Conservation (phyloP, 345 rosid genomes). For the Sonneratia caseolaris region DNA sequence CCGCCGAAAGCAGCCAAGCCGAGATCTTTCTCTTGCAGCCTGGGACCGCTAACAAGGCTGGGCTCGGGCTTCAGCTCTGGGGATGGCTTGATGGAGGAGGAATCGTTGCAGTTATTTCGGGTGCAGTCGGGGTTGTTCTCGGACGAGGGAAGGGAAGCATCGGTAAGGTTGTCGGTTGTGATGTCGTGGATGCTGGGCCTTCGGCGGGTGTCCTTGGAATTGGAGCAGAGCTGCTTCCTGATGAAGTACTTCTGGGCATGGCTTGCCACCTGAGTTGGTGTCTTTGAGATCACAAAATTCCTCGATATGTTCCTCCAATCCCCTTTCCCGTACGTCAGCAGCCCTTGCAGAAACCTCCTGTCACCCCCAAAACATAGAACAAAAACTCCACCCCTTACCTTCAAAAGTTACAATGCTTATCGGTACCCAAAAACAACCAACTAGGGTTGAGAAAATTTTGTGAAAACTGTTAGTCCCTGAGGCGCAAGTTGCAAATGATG, state of each 20-base stretch:
- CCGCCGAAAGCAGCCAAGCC: background rate
- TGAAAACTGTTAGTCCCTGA: background rate
- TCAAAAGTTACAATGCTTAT: background rate
- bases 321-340: constrained; percentile 83
- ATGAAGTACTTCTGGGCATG: constrained; percentile 97
- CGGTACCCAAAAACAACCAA: background rate
- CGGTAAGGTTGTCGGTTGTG: constrained; percentile 50
- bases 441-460: background rate
- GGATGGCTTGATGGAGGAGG: background rate
- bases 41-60: constrained; percentile 8
- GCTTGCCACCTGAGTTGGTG: constrained; percentile 97
- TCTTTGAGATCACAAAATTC: constrained; percentile 71
- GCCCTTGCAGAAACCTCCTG: constrained; percentile 79
- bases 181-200: constrained; percentile 96
- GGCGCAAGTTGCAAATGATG: background rate
- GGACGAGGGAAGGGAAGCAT: constrained; percentile 7
- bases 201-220: constrained; percentile 62
- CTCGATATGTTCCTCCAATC: constrained; percentile 96
- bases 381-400: background rate
- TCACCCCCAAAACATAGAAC: constrained; percentile 1
- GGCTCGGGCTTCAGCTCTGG: background rate
- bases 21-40: constrained; percentile 21
- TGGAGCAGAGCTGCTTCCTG: constrained; percentile 35
- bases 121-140: constrained; percentile 5
- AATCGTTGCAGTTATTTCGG: background rate